Base-by-base conservation (phyloP, 306 rosid species). In the Cicer yamashitae region DNA sequence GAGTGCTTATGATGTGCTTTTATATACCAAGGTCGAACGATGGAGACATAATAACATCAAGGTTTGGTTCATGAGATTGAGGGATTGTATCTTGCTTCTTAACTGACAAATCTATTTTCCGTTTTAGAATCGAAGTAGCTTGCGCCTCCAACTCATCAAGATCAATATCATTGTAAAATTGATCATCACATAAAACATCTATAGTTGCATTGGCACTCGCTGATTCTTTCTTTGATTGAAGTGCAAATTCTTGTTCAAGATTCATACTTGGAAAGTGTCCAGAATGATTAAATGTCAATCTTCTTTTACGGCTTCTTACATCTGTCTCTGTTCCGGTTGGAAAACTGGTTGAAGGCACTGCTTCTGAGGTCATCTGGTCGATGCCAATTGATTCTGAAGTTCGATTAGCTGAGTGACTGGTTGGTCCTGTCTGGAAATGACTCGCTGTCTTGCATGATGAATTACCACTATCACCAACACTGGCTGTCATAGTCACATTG, bases 1-100 rank as follows among this genome's bases (percentile, higher is more conserved):
- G 8, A 9, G 17, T 45, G 52, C 65, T 46, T 46, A 63, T 67
- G 44, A 17, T 22, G 7, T 38, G 67, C 58, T 73, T 71, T 87
- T 82, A 88, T 77, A 94, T 87, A 58, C 98, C 98, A 68, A 94
- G 94, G 78, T 94, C 96, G 75, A 94, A 94, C 11, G 98, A 84
- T 9, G 98, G 98, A 76, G 84, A 83, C 84, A 50, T 65, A 30
- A 59, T 10, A 37, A 77, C 44, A 68, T 59, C 71, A 47, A 50
- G 78, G 62, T 74, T 74, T 57, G 75, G 75, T 10, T 77, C 61
- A 7, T 71, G 82, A 67, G 82, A 47, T 52, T 71, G 88, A 58
- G 86, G 77, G 75, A 15, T 48, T 18, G 46, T 22, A 77, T 77
- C 83, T 64, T 77, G 84, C 71, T 82, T 83, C 73, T 78, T 87